Percentiles rank a stretch among this genome's conserved stretches.
Conservation (phyloP, 2,329 filamentous ascomycete species). For the Sphaerostilbella broomeana region DNA sequence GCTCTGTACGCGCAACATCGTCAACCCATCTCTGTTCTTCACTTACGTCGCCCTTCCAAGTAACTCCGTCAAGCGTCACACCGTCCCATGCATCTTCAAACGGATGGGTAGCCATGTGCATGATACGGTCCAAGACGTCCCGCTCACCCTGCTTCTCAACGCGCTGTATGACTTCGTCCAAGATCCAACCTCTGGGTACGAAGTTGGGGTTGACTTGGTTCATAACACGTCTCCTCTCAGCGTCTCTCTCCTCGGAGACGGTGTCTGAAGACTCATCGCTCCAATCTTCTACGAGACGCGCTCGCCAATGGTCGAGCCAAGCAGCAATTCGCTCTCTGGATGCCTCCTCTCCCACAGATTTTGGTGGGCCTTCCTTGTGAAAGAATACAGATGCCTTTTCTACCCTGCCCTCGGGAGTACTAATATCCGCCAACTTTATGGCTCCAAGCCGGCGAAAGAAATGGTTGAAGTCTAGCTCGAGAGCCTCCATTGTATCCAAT, state of each 20-base stretch:
- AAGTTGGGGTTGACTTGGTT: conserved; percentile 89
- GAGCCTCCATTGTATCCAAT: conserved; percentile 71
- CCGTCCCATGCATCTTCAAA: conserved; percentile 74
- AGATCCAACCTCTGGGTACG: conserved; percentile 79
- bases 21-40: conserved; percentile 80
- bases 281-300: conserved; percentile 71
- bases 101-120: conserved; percentile 77
- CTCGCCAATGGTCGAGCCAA: conserved; percentile 78
- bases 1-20: conserved; percentile 70
- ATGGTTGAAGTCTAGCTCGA: conserved; percentile 89
- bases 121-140: conserved; percentile 67
- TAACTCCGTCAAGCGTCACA: conserved; percentile 38
- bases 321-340: conserved; percentile 60
- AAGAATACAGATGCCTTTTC: conserved; percentile 69
- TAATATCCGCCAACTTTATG: conserved; percentile 56
- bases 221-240: conserved; percentile 65
- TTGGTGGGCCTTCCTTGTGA: conserved; percentile 63
- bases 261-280: conserved; percentile 32
- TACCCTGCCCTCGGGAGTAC: conserved; percentile 56
- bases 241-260: conserved; percentile 42
- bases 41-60: conserved; percentile 52
- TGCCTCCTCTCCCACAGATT: conserved; percentile 52
- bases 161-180: conserved; percentile 85
- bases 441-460: conserved; percentile 77
- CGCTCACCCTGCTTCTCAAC: conserved; percentile 81